Base-by-base conservation (phyloP, 140 eudicot species). In the Erigeron philadelphicus region DNA sequence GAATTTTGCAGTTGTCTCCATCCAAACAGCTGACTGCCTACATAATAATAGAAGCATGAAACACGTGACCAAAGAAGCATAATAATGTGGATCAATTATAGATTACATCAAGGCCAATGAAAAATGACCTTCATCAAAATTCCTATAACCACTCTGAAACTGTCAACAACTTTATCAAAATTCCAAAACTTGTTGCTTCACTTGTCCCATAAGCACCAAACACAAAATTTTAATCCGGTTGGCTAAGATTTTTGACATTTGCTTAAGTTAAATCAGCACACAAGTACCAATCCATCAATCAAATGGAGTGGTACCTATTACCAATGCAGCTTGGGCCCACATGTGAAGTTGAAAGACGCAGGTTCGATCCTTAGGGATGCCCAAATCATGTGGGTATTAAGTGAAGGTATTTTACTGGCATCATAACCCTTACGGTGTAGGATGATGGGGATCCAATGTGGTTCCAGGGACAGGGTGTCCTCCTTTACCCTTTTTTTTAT, bases 21-120 rank as follows among this genome's bases (percentile, higher is more conserved):
- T 86, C 98, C 96, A 93, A 81, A 74, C 96, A 93, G 80, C 86
- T 84, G 78, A 93, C 94, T 83, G 98, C 85, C 98, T 93, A 81
- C 67, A 81, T 61, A 66, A 77, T 65, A 72, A 76, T 42, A 17
- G 58, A 67, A 11, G 61, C 23, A 55, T 54, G 53, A 38, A 50
- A 47, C 64, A 54, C 23, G 70, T 17, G 57, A 16, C 66, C 64
- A 70, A 10, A 55, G 61, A 13, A 23, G 7, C 35, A 56, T 9
- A 45, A 62, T 1, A 17, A 73, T 56, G 60, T 53, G 21, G 44
- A 47, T 25, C 13, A 41, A 48, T 50, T 41, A 56, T 60, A 50
- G 7, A 23, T 45, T n/a, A 47, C 57, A 47, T 25, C 58, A 38
- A 48, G 50, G 15, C 40, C 45, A 74, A 53, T 47, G 63, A 12